Evolutionary conservation across 2,329 filamentous ascomycete species (phyloP), one percentile per base, ranked within the genome.

Genomic region (Aureobasidium uvarum): DNA sequence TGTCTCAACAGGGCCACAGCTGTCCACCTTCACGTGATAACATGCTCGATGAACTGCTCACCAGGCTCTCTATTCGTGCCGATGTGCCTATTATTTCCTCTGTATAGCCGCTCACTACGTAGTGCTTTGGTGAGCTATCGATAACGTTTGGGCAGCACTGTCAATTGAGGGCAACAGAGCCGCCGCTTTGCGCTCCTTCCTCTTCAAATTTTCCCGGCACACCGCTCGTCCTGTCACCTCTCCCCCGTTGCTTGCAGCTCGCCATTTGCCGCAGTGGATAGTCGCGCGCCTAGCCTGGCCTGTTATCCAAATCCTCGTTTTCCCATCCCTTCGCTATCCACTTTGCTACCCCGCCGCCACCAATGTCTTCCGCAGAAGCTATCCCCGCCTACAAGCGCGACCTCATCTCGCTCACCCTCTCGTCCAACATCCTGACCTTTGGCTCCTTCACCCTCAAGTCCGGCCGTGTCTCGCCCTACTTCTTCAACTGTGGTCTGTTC

Each of bases 401-500:
- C 67, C 92, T 96, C 77, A 84, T 95, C 71, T 78, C 85, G 74
- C 84, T 89, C 66, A 85, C 89, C 74, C 83, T 93, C 70, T 78
- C 81, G 25, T 87, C 87, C 72, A 84, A 85, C 68, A 87, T 91
- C 72, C 85, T 95, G 70, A 90, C 88, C 74, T 95, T 95, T 76
- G 91, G 91, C 77, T 87, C 84, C 75, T 95, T 91, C 80, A 90
- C 89, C 72, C 86, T 99, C 75, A 99, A 99, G 81, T 97, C 93
- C 63, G 91, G 91, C 79, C 91, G 94, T 73, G 83, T 76, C 72
- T 96, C 92, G 14, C 95, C 95, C 48, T 98, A 98, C 84, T 98
- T 98, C 83, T 96, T 98, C 87, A 97, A 96, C 78, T 92, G 93
- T 54, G 92, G 93, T 67, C 86, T 91, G 72, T 96, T 98, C 79